Evolutionary conservation across 2,329 filamentous ascomycete species (phyloP), one percentile per base, ranked within the genome.

Genomic region (Lasiodiplodia sp.): DNA sequence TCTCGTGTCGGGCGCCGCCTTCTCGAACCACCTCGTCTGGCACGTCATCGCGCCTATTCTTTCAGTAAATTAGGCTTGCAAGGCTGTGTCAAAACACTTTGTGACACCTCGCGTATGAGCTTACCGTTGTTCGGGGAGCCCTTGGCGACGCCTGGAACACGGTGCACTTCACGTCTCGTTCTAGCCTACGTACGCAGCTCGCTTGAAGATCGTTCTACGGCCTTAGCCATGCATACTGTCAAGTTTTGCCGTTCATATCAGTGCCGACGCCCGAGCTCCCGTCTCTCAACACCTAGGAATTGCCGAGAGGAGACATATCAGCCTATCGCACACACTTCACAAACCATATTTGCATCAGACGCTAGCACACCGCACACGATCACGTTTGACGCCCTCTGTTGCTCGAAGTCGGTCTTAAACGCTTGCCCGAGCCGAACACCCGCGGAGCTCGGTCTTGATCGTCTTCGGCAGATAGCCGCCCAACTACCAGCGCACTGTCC

Each of bases 41-140:
- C 60, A 64, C 60, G 47, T 52, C 60, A 64, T 52, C 60, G 14
- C 47, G 60, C 28, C 60, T 64, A 40, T 64, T 52, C 47, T 53
- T 64, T 52, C 60, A 38, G 60, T 18, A 37, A 14, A 18, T 52
- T n/a, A 52, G 47, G 47, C 47, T 47, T 52, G 51, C 60, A 64
- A 21, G 60, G 60, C 60, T 64, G 60, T 64, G 60, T 64, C 60
- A 64, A 64, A 64, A 64, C 60, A 38, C 60, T 38, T 38, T 37
- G 47, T 52, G 47, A 64, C 60, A 52, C 60, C 31, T 64, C 60
- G 60, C 60, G 60, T 64, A 51, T 18, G 23, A 64, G 60, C 58
- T 37, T 37, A 28, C 44, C 44, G 23, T n/a, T 47, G 58, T n/a
- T 51, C 40, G n/a, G 25, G 58, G 25, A 34, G 16, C 16, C 16